Evolutionary conservation across 306 rosid species (phyloP), one percentile per base, ranked within the genome.

Genomic region (Fragaria nilgerrensis): DNA sequence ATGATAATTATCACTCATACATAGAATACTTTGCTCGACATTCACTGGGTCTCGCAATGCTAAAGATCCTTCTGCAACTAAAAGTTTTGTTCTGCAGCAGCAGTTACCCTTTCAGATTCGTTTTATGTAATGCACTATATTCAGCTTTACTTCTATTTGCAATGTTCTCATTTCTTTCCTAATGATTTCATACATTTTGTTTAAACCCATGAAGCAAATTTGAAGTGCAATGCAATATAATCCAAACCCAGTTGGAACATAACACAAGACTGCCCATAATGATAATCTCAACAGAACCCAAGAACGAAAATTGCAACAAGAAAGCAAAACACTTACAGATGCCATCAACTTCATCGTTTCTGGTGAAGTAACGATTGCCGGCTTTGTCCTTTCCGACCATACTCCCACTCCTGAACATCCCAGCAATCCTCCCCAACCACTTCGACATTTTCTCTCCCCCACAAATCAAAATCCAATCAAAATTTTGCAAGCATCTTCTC

Each of bases 341-440:
- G 23, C 97, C 97, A 79, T 92, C 98, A 50, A 94, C 9, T 68
- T 85, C 86, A 80, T 90, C 96, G 15, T 72, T 83, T 84, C 79
- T 86, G 49, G 90, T 68, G 80, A 94, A 92, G 83, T 92, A 94
- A 68, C 76, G 83, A 76, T 94, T 94, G 69, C 98, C 97, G 15
- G 90, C 74, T 87, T 85, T 92, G 84, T 94, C 98, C 25, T 72
- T 72, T 59, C 98, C 97, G 59, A 70, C 89, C 82, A 47, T 72
- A 75, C 75, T 84, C 83, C 90, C 85, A 70, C 58, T 84, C 83
- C 81, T 74, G 29, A 92, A 80, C 64, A 83, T 84, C 83, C 87
- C 88, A 74, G 79, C 80, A 80, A 92, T 78, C 79, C 79, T 92
- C 62, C 85, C 83, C 19, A 95, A 48, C 53, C 91, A 62, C 84